Base-by-base conservation (phyloP, 169 alveolate genomes). In the Plasmodium reichenowi region DNA sequence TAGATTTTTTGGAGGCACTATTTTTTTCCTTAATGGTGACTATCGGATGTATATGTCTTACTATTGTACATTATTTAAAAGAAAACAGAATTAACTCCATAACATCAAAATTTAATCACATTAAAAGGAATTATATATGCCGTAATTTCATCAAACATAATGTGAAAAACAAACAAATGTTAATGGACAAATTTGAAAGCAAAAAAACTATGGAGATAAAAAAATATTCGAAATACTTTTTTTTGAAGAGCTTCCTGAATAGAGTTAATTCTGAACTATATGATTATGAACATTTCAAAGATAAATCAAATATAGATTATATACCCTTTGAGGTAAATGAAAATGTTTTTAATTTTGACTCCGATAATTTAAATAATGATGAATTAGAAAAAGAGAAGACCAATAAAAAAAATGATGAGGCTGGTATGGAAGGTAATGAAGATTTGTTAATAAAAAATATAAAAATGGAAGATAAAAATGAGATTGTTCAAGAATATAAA, bases 141-240 rank as follows among this genome's bases (percentile, higher is more conserved):
- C 22, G 89, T 2, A 78, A 63, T 45, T 78, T 78, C 20, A 64
- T 78, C 43, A 78, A 66, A 32, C 64, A 52, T 8, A 3, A 24
- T 9, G 20, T 13, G 5, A 59, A 66, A 24, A 45, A 70, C 5
- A 52, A 78, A 63, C 15, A 15, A 15, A 38, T 5, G 10, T 38
- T 32, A 54, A 12, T 60, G 1, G n/a, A 22, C n/a, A 47, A 47
- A 5, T 78, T 26, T 64, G 89, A 64, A 26, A 78, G 71, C 17
- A 78, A 58, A 52, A 78, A 78, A 66, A 78, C 89, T 17, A 8
- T 64, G 15, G 89, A 78, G 47, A 48, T 78, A 17, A 78, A 66
- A 52, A 78, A 78, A 24, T 78, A 78, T 12, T 78, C 89, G 32
- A 78, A 78, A 45, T 78, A 78, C 47, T 78, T 78, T 58, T 78